Evolutionary conservation across 2,329 filamentous ascomycete genomes (phyloP).

Genomic region (Pyrenophora teres): DNA sequence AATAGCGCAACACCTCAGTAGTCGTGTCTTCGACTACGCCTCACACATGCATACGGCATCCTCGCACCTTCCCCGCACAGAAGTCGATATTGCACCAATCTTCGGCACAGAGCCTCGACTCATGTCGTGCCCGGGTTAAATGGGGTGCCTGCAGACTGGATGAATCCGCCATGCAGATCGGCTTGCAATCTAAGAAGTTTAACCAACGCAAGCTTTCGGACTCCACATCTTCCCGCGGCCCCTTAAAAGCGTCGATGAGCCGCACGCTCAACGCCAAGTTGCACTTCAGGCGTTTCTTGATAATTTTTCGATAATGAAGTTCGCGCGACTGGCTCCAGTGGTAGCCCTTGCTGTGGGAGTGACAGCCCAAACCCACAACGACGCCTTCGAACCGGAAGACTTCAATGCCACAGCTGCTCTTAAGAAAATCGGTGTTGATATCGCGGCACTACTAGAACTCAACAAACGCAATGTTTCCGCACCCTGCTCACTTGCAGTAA

Average conservation of each 20-base stretch:
- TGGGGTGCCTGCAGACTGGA: neutral
- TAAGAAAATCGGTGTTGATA: neutral
- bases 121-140: neutral
- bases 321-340: neutral
- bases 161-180: neutral
- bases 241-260: neutral
- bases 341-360: neutral
- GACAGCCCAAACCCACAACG: neutral
- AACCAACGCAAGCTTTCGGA: neutral
- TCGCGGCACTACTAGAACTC: neutral
- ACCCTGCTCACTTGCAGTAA: conserved; percentile 1
- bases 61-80: neutral
- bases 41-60: neutral
- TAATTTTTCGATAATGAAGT: neutral
- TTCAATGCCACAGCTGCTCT: conserved; percentile 8
- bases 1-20: neutral
- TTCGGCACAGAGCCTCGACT: neutral
- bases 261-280: neutral
- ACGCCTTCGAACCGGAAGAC: conserved; percentile 3
- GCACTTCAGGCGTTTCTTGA: neutral
- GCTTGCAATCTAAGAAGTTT: no score
- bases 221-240: neutral
- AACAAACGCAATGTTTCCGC: neutral
- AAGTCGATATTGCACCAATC: neutral
- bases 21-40: neutral